These are phyloP conservation scores for Plasmodium vivax DNA, from an alignment of 169 alveolate genomes.

Conservation along the genomic window DNA sequence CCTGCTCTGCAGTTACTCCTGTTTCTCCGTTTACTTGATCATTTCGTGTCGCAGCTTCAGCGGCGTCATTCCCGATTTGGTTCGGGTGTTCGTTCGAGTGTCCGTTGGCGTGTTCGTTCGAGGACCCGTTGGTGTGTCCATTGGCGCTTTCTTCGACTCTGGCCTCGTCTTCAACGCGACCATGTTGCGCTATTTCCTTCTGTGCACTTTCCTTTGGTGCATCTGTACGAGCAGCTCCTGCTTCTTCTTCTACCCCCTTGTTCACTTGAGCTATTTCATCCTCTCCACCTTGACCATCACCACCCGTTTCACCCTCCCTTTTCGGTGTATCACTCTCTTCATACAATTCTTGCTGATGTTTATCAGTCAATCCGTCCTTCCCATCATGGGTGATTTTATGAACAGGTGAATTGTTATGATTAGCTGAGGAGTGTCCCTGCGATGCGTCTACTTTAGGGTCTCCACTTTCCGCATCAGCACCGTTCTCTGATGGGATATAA, in stretches of 20 bases:
- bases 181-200: neutral
- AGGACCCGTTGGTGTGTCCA: neutral
- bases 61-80: neutral
- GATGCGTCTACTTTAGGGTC: neutral
- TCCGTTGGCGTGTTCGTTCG: no score
- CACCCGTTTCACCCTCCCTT: neutral
- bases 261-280: neutral
- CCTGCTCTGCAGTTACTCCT: neutral
- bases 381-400: neutral
- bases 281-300: neutral
- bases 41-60: neutral
- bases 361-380: neutral
- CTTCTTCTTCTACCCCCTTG: neutral
- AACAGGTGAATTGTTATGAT: conserved; percentile 4
- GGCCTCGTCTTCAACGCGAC: neutral
- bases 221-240: neutral
- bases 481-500: neutral
- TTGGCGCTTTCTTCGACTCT: neutral
- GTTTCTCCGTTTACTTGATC: neutral
- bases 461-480: neutral
- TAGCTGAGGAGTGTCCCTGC: neutral
- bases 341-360: neutral
- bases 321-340: neutral
- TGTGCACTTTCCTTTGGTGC: neutral
- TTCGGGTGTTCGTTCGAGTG: neutral